Evolutionary conservation across 768 basidiomycete species (phyloP).

Genomic region (Xerocomellus chrysenteron): DNA sequence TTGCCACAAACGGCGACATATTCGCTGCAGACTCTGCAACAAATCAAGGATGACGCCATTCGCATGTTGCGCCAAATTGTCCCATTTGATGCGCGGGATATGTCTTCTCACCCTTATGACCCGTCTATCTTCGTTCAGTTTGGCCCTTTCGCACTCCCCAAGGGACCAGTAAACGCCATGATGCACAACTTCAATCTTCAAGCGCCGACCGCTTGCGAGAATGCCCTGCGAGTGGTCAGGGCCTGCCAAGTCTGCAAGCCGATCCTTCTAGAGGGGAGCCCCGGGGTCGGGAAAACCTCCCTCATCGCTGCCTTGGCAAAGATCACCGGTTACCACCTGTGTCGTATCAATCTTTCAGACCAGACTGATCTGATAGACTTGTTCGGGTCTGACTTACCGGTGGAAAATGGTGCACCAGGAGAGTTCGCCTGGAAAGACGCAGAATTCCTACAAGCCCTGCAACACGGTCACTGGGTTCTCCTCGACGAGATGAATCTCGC

Average conservation of each 20-base stretch:
- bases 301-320: slow-evolving; percentile 85
- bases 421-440: slow-evolving; percentile 98
- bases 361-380: slow-evolving; percentile 96
- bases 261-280: slow-evolving; percentile 94
- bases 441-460: slow-evolving; percentile 89
- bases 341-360: slow-evolving; percentile 95
- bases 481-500: slow-evolving; percentile 99
- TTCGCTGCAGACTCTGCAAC: slow-evolving; percentile 54
- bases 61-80: slow-evolving; percentile 55
- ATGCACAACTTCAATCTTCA: slow-evolving; percentile 68
- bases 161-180: slow-evolving; percentile 45
- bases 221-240: slow-evolving; percentile 84
- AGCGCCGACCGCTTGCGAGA: slow-evolving; percentile 86
- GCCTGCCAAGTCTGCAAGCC: slow-evolving; percentile 90
- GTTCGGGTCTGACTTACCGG: slow-evolving; percentile 94
- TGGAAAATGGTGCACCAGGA: slow-evolving; percentile 86
- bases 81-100: slow-evolving; percentile 38
- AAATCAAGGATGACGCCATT: slow-evolving; percentile 60
- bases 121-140: slow-evolving; percentile 48
- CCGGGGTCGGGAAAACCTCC: slow-evolving; percentile 97
- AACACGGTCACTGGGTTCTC: slow-evolving; percentile 96
- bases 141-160: slow-evolving; percentile 71
- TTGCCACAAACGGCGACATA: slow-evolving; percentile 70
- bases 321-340: slow-evolving; percentile 72
- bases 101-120: slow-evolving; percentile 32